phyloP scores from a whole-genome alignment of 2,329 filamentous ascomycete species.

The Colletotrichum agaves region DNA sequence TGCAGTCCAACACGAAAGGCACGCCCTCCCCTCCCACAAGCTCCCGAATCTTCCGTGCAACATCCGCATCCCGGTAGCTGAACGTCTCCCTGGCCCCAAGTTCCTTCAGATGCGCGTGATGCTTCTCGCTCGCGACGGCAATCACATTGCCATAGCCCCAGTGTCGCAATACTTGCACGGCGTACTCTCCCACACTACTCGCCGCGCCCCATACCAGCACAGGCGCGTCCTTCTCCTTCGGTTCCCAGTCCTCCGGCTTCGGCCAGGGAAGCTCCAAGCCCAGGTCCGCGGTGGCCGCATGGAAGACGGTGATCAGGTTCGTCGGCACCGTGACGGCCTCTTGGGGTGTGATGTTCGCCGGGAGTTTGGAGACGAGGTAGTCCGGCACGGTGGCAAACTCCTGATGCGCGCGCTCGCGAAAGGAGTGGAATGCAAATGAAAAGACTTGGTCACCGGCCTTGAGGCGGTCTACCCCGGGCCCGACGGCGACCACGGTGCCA shows the following conservation, averaged over 20 bases:
- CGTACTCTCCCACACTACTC: conserved; percentile 62
- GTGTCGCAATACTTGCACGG: conserved; percentile 60
- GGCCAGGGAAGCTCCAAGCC: conserved; percentile 67
- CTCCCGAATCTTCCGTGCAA: conserved; percentile 50
- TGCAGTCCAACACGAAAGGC: conserved; percentile 66
- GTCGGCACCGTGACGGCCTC: conserved; percentile 65
- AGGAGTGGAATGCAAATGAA: conserved; percentile 62
- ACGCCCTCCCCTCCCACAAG: conserved; percentile 43
- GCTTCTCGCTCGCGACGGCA: conserved; percentile 57
- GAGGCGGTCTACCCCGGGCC: conserved; percentile 48
- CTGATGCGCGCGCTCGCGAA: conserved; percentile 63
- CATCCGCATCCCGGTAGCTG: conserved; percentile 55
- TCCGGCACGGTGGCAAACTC: conserved; percentile 63
- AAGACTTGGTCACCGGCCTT: conserved; percentile 66
- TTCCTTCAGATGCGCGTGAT: conserved; percentile 54
- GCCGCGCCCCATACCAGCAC: conserved; percentile 64
- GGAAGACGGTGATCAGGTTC: conserved; percentile 70
- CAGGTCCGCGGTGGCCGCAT: conserved; percentile 61
- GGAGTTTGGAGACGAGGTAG: conserved; percentile 59
- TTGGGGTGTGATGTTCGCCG: conserved; percentile 51
- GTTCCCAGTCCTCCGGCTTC: conserved; percentile 53
- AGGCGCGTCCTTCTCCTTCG: conserved; percentile 47
- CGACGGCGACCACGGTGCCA: conserved; percentile 63
- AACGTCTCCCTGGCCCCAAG: conserved; percentile 59
- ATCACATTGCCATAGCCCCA: conserved; percentile 64